Conservation (phyloP, 2,329 filamentous ascomycete genomes). For the Claviceps sp. region DNA sequence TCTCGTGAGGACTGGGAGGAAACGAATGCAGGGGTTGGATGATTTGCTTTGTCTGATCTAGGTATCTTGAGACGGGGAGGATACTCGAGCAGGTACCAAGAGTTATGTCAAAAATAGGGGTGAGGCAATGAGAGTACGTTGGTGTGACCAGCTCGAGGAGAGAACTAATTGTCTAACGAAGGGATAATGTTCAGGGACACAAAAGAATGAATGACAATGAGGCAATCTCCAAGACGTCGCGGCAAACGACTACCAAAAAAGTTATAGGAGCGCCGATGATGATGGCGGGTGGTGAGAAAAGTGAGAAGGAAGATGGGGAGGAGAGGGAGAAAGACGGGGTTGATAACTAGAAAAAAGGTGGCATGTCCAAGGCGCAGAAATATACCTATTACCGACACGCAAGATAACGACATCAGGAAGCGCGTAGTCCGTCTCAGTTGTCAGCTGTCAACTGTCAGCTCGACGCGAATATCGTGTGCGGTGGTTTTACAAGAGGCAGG, state of each 20-base stretch:
- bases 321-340: constrained; percentile 1
- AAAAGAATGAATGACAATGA: constrained; percentile 5
- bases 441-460: constrained; percentile 3
- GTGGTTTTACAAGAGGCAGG: constrained; percentile 2
- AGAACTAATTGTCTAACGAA: not conserved
- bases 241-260: not conserved
- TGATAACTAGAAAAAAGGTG: constrained; percentile 1
- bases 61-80: not conserved
- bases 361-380: not conserved
- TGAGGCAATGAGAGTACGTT: not conserved
- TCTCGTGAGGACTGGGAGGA: not conserved
- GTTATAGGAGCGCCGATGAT: not conserved
- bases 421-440: constrained; percentile 1
- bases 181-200: constrained; percentile 1
- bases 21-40: not conserved
- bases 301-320: not conserved
- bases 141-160: not conserved
- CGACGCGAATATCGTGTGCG: constrained; percentile 1
- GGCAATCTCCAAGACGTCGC: constrained; percentile 1
- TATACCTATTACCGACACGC: not conserved
- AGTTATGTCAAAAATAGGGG: not conserved
- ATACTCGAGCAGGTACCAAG: constrained; percentile 1
- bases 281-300: not conserved
- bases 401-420: not conserved
- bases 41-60: not conserved